These are phyloP conservation scores for Neofusicoccum cordaticola DNA, from an alignment of 2,329 filamentous ascomycete genomes.

Conservation along the genomic window DNA sequence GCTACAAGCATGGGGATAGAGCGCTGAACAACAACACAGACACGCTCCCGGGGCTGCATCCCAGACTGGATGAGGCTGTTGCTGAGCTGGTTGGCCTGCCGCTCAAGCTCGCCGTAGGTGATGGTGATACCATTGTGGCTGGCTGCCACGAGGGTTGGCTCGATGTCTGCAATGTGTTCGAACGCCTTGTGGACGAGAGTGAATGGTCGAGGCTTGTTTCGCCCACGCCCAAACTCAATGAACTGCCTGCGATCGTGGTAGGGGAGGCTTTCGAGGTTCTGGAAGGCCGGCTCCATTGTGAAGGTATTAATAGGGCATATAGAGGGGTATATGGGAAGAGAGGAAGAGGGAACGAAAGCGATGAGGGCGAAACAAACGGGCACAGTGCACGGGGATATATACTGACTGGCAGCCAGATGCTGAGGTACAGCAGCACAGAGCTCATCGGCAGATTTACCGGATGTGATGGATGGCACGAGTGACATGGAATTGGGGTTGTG, in stretches of 20 bases:
- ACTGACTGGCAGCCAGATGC: neutral
- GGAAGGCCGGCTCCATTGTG: slow-evolving; percentile 2
- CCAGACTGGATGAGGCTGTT: neutral
- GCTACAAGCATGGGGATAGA: slow-evolving; percentile 34
- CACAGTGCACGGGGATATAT: neutral
- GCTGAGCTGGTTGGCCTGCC: neutral
- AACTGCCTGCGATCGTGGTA: neutral
- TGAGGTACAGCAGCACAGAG: neutral
- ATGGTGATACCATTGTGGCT: neutral
- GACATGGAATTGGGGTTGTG: neutral
- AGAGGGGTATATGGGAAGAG: neutral
- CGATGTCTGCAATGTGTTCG: slow-evolving; percentile 1
- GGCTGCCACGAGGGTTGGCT: neutral
- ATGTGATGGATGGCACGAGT: neutral
- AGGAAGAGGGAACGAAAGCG: neutral
- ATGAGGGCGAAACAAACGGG: neutral
- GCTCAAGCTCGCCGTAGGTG: neutral
- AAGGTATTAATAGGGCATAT: neutral
- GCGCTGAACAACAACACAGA: slow-evolving; percentile 38
- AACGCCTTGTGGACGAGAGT: slow-evolving; percentile 3
- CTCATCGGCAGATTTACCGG: neutral
- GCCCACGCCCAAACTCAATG: neutral
- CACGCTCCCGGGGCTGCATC: neutral
- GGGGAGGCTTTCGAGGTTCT: neutral
- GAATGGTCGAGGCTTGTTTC: neutral